Conservation (phyloP, 2,329 filamentous ascomycete genomes). For the Fusarium cicatricum region DNA sequence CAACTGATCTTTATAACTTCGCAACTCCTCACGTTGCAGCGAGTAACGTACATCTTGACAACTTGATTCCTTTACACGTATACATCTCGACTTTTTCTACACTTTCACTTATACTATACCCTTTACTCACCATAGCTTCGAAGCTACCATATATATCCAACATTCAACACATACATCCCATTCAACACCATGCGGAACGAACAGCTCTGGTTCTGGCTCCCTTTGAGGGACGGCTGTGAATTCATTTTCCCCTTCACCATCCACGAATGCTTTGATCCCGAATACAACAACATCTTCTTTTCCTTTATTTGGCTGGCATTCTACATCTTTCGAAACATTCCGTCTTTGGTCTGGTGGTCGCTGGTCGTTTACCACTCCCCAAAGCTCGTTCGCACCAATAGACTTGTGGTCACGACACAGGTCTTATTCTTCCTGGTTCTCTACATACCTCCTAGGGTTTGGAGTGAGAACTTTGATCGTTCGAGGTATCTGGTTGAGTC, state of each 20-base stretch:
- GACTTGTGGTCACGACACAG: not conserved
- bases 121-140: not conserved
- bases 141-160: not conserved
- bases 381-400: not conserved
- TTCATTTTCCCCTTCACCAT: conserved; percentile 15
- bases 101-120: not conserved
- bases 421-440: not conserved
- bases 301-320: not conserved
- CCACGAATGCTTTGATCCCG: conserved; percentile 12
- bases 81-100: not conserved
- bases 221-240: conserved; percentile 12
- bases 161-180: not conserved
- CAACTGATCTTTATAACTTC: not conserved
- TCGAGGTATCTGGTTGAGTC: not conserved
- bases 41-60: conserved; percentile 1
- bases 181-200: conserved; percentile 3
- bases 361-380: conserved; percentile 6
- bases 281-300: conserved; percentile 19
- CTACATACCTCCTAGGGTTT: conserved; percentile 1
- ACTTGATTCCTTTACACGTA: not conserved
- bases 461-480: not conserved
- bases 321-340: not conserved
- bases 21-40: not conserved
- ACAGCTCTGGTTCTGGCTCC: conserved; percentile 13
- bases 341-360: conserved; percentile 3